A percentile compares a stretch with the other conserved stretches of the same genome.
Conservation (phyloP, 108 stramenopile species). For the Nitzschia sp. region DNA sequence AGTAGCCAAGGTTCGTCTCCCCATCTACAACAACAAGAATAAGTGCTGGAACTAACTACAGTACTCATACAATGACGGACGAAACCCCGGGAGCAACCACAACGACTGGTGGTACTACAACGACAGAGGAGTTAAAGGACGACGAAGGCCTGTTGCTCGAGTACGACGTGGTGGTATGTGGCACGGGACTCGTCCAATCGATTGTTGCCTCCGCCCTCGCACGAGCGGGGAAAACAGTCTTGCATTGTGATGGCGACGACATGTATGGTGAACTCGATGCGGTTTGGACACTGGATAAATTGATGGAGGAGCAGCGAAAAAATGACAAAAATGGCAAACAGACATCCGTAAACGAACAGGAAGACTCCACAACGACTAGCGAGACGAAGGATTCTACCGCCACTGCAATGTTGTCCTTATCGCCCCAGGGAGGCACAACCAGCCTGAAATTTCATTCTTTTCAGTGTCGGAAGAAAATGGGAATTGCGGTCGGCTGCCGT, state of each 20-base stretch:
- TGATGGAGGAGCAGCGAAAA: constrained; percentile 19
- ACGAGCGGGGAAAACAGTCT: constrained; percentile 65
- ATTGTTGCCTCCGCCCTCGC: constrained; percentile 79
- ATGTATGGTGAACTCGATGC: constrained; percentile 84
- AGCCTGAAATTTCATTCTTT: constrained; percentile 12
- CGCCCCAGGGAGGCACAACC: constrained; percentile 13
- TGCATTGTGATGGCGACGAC: constrained; percentile 81
- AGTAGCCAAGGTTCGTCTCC: no score
- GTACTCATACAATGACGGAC: no score
- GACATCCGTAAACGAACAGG: neutral
- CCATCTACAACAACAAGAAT: no score
- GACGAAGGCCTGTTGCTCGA: constrained; percentile 42
- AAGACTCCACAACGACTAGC: neutral
- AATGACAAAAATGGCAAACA: neutral
- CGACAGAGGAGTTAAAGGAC: constrained; percentile 6
- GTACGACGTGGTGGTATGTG: constrained; percentile 80
- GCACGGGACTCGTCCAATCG: constrained; percentile 76
- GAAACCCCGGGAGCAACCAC: no score
- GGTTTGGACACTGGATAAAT: constrained; percentile 48
- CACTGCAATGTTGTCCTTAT: constrained; percentile 9
- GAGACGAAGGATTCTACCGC: neutral
- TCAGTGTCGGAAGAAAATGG: neutral
- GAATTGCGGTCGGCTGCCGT: constrained; percentile 25
- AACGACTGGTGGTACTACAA: neutral
- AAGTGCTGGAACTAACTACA: no score